phyloP scores from a whole-genome alignment of 495 filamentous ascomycete species.

The Cladorrhinum samala region DNA sequence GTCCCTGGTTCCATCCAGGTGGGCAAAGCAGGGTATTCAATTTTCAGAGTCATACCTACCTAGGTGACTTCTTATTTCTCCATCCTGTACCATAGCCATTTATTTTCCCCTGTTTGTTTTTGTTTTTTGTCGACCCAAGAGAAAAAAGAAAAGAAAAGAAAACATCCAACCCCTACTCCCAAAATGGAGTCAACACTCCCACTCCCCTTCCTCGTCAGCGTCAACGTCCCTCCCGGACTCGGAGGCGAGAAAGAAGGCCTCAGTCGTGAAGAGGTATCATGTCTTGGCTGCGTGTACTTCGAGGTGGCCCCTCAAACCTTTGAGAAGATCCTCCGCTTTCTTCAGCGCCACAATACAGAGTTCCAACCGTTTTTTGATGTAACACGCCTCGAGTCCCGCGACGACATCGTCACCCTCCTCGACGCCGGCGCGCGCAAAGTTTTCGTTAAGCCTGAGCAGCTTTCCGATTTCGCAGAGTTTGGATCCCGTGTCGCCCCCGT shows the following conservation, averaged over 20 bases:
- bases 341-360: slow-evolving; percentile 59
- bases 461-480: slow-evolving; percentile 38
- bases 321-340: slow-evolving; percentile 57
- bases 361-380: slow-evolving; percentile 73
- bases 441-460: slow-evolving; percentile 66
- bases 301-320: slow-evolving; percentile 51
- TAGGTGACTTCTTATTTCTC: background rate
- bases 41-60: background rate
- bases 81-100: no score
- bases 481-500: slow-evolving; percentile 39
- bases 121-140: no score
- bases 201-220: slow-evolving; percentile 52
- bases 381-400: slow-evolving; percentile 56
- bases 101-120: no score
- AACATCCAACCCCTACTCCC: no score
- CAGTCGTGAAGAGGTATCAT: slow-evolving; percentile 63
- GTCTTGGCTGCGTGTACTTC: slow-evolving; percentile 71
- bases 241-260: slow-evolving; percentile 49
- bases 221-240: slow-evolving; percentile 49
- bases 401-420: slow-evolving; percentile 72
- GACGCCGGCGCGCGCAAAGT: slow-evolving; percentile 84
- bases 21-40: background rate
- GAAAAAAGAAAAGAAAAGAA: no score
- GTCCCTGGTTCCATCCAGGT: background rate
- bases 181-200: slow-evolving; percentile 51